Evolutionary conservation across 805 yeast species (phyloP), one percentile per base, ranked within the genome.

Genomic region (Barnettozyma botsteinii): DNA sequence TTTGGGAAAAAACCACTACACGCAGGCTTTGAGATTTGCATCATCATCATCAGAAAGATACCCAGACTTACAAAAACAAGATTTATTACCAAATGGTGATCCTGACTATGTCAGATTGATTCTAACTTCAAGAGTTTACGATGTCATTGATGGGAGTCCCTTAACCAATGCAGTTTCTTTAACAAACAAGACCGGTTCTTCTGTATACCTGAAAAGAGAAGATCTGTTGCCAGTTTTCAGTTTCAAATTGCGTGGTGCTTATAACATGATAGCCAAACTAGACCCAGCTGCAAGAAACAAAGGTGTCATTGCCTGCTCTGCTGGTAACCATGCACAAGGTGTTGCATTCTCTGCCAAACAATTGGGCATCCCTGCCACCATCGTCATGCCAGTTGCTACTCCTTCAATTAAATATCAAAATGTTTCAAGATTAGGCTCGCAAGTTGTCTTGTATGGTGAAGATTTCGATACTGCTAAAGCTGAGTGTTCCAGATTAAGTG

Each of bases 291-390:
- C 64, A 27, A 80, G 51, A 73, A 81, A 48, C 53, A 86, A 60
- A 70, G 99, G 99, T 52, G 97, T 93, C 40, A 84, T 94, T 58
- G 97, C 98, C 0, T 93, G 98, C 56, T 87, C 97, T 23, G 99
- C 99, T 4, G 99, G 99, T 26, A 93, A 93, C 62, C 99, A 93
- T 55, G 99, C 99, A 2, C 99, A 93, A 60, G 99, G 99, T 50
- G 98, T 93, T 12, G 98, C 98, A 0, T 91, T 65, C 59, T 83
- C 95, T 18, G 96, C 98, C 4, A 79, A 77, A 45, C 77, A 81
- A 44, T 68, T 93, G 56, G 82, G 81, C 21, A 87, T 93, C 38
- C 93, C 96, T 4, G 91, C 98, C 4, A 91, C 97, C 5, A 93
- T 93, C 39, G 98, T 93, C 33, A 93, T 93, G 99, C 99, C 99